These are phyloP conservation scores for Sporothrix pseudoabietina DNA, from an alignment of 2,329 filamentous ascomycete genomes.

Conservation along the genomic window DNA sequence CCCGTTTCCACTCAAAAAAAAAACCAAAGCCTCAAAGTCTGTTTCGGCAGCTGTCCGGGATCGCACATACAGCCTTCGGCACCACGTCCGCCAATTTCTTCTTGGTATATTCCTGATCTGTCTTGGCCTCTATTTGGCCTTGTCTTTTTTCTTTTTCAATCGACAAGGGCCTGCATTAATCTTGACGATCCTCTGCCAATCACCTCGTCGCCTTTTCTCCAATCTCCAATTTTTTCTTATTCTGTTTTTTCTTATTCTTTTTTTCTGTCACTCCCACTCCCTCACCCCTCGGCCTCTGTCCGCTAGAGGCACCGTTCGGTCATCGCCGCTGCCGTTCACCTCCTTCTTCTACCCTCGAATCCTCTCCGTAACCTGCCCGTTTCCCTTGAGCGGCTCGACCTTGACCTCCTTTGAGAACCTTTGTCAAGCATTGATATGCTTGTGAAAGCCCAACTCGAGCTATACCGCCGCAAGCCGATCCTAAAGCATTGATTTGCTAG, in stretches of 20 bases:
- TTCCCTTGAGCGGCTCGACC: neutral
- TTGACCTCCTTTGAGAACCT: neutral
- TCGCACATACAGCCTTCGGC: conserved; percentile 3
- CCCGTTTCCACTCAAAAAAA: neutral
- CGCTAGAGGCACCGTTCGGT: conserved; percentile 5
- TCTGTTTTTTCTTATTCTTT: neutral
- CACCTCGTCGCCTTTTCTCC: conserved; percentile 6
- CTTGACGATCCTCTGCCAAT: conserved; percentile 21
- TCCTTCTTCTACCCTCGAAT: neutral
- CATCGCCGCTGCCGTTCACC: neutral
- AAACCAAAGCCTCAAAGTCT: neutral
- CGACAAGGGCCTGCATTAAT: conserved; percentile 7
- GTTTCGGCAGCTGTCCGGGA: neutral
- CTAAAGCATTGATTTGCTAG: neutral
- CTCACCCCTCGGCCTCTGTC: neutral
- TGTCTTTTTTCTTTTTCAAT: neutral
- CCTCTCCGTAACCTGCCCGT: neutral
- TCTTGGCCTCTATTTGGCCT: neutral
- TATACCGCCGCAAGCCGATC: neutral
- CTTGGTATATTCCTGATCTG: neutral
- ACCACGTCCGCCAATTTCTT: neutral
- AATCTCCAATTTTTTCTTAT: conserved; percentile 22
- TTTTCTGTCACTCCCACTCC: neutral
- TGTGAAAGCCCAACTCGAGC: neutral
- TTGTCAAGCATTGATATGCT: conserved; percentile 1